phyloP scores from a whole-genome alignment of 495 filamentous ascomycete genomes.

The Cudoniella acicularis region DNA sequence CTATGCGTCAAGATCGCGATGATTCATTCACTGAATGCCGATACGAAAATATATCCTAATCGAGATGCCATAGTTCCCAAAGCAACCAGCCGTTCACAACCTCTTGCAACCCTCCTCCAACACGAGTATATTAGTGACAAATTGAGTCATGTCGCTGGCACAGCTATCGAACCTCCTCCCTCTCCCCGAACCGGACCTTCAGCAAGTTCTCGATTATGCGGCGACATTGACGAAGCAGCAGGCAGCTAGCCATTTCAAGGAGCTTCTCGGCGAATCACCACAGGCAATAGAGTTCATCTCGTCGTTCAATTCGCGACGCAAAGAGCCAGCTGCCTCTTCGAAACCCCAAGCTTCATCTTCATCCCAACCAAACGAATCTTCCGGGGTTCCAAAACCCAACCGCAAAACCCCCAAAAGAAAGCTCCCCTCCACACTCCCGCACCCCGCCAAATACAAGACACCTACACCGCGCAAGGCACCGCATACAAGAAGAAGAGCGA shows the following conservation, averaged over 20 bases:
- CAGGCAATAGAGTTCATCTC: constrained; percentile 88
- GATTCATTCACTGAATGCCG: not conserved
- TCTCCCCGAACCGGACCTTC: constrained; percentile 76
- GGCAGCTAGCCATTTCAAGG: constrained; percentile 79
- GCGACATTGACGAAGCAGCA: constrained; percentile 63
- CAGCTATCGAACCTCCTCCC: constrained; percentile 76
- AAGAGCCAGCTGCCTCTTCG: constrained; percentile 28
- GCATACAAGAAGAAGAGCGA: constrained; percentile 61
- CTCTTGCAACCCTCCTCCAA: not conserved
- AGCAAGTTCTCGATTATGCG: constrained; percentile 78
- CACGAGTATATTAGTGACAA: not conserved
- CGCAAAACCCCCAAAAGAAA: constrained; percentile 24
- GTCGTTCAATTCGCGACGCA: constrained; percentile 75
- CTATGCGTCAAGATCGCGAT: not conserved
- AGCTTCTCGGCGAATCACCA: constrained; percentile 82
- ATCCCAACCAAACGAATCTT: not conserved
- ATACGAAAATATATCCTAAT: not conserved
- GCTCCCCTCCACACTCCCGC: constrained; percentile 26
- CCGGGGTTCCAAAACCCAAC: constrained; percentile 22
- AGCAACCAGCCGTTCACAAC: not conserved
- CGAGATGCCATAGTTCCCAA: not conserved
- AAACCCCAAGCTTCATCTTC: constrained; percentile 3
- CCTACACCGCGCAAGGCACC: constrained; percentile 43
- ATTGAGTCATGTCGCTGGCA: constrained; percentile 50
- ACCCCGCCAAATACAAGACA: constrained; percentile 24